Conservation (phyloP, 2,329 filamentous ascomycete species). For the Phaeosphaeria sp. region DNA sequence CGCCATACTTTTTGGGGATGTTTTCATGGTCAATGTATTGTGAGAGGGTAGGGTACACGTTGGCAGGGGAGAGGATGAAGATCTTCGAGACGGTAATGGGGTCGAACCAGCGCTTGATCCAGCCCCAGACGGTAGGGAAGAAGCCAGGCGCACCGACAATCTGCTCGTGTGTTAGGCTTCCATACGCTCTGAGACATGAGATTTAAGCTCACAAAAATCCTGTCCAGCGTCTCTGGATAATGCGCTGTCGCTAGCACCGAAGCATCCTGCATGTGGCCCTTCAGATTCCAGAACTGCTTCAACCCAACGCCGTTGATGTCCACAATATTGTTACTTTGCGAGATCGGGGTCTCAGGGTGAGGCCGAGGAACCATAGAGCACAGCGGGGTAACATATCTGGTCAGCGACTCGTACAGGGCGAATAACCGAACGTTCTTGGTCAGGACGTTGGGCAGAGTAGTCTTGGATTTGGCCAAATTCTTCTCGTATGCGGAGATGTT, state of each 20-base stretch:
- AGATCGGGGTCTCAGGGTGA: conserved; percentile 81
- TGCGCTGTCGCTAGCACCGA: conserved; percentile 87
- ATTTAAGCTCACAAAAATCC: conserved; percentile 67
- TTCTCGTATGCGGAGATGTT: conserved; percentile 81
- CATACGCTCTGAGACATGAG: neutral
- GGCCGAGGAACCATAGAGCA: conserved; percentile 80
- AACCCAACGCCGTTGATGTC: conserved; percentile 87
- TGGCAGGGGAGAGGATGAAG: conserved; percentile 78
- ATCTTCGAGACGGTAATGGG: conserved; percentile 91
- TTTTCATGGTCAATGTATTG: conserved; percentile 81
- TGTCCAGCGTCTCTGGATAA: conserved; percentile 91
- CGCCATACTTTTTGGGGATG: conserved; percentile 90
- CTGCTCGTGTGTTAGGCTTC: conserved; percentile 41
- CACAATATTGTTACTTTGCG: conserved; percentile 92
- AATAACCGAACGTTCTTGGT: conserved; percentile 84
- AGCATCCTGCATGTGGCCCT: conserved; percentile 91
- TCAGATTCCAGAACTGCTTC: conserved; percentile 95
- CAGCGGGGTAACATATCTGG: conserved; percentile 83
- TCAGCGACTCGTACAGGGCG: conserved; percentile 91
- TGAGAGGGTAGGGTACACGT: conserved; percentile 78
- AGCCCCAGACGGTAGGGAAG: conserved; percentile 92
- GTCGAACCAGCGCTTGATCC: conserved; percentile 92
- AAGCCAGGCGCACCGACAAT: conserved; percentile 90
- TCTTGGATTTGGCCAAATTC: conserved; percentile 60
- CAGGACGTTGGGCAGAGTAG: conserved; percentile 68